A percentile compares a stretch with the other conserved stretches of the same genome.
Conservation (phyloP, 1,139 yeast species). For the Saccharomycopsis hybrid region DNA sequence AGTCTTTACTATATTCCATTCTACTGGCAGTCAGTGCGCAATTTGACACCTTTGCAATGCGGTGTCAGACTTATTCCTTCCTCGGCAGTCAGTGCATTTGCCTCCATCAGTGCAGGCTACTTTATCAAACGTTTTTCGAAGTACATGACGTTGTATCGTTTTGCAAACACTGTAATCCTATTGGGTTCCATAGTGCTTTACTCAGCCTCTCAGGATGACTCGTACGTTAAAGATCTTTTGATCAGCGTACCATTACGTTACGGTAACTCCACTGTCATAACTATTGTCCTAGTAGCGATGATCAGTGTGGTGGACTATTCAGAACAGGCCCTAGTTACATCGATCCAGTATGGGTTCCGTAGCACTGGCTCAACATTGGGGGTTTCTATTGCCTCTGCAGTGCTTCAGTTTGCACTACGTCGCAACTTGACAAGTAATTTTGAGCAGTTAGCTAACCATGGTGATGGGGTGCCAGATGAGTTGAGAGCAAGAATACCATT, state of each 20-base stretch:
- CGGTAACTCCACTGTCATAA: conserved; percentile 55
- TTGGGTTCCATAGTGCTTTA: conserved; percentile 39
- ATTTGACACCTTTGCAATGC: conserved; percentile 48
- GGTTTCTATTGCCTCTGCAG: conserved; percentile 59
- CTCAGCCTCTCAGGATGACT: conserved; percentile 17
- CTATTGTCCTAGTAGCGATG: conserved; percentile 59
- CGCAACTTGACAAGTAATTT: conserved; percentile 1
- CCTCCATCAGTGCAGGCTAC: conserved; percentile 62
- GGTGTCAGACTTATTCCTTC: conserved; percentile 61
- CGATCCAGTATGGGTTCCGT: conserved; percentile 68
- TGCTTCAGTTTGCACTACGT: conserved; percentile 40
- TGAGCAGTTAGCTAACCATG: too few relatives aligned
- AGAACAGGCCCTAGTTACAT: conserved; percentile 65
- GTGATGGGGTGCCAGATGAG: too few relatives aligned
- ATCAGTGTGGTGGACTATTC: conserved; percentile 53
- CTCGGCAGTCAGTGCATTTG: conserved; percentile 60
- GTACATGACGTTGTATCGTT: conserved; percentile 45
- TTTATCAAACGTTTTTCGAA: conserved; percentile 66
- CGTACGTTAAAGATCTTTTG: neutral
- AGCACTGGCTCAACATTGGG: conserved; percentile 72
- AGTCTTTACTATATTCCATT: conserved; percentile 58
- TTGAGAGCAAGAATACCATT: too few relatives aligned
- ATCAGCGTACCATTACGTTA: conserved; percentile 44
- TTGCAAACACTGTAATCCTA: conserved; percentile 38
- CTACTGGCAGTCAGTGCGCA: conserved; percentile 51